Evolutionary conservation across 2,329 filamentous ascomycete species (phyloP).

Genomic region (Clonostachys sp.): DNA sequence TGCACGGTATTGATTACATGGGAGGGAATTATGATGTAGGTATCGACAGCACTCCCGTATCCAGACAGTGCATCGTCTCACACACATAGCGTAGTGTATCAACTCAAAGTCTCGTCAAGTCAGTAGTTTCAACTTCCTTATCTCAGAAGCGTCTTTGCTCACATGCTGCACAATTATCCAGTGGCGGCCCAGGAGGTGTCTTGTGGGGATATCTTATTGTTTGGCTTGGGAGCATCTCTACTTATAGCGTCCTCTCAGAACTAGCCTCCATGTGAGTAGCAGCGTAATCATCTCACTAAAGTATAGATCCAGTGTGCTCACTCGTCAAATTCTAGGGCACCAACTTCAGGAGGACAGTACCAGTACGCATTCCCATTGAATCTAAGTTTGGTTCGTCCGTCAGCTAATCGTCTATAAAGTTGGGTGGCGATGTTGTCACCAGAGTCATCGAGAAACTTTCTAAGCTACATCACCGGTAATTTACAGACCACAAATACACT

Average conservation of each 20-base stretch:
- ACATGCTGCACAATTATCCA: conserved; percentile 10
- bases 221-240: conserved; percentile 28
- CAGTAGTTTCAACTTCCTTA: too few relatives aligned
- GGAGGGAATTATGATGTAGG: conserved; percentile 17
- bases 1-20: conserved; percentile 17
- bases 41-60: not conserved
- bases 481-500: too few relatives aligned
- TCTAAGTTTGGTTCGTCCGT: too few relatives aligned
- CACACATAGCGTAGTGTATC: too few relatives aligned
- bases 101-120: too few relatives aligned
- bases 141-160: too few relatives aligned
- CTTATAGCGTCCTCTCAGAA: conserved; percentile 38
- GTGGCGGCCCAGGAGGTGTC: conserved; percentile 26
- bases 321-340: conserved; percentile 21
- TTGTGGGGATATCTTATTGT: conserved; percentile 41
- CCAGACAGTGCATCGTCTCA: too few relatives aligned
- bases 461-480: conserved; percentile 39
- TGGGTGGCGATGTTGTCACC: conserved; percentile 53
- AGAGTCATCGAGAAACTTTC: conserved; percentile 38
- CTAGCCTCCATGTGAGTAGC: conserved; percentile 36
- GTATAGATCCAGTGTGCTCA: too few relatives aligned
- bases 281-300: too few relatives aligned
- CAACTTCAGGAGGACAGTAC: conserved; percentile 53
- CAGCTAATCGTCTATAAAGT: not conserved
- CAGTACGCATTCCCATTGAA: conserved; percentile 16